Evolutionary conservation across 768 basidiomycete species (phyloP).

Genomic region (Postia placenta): DNA sequence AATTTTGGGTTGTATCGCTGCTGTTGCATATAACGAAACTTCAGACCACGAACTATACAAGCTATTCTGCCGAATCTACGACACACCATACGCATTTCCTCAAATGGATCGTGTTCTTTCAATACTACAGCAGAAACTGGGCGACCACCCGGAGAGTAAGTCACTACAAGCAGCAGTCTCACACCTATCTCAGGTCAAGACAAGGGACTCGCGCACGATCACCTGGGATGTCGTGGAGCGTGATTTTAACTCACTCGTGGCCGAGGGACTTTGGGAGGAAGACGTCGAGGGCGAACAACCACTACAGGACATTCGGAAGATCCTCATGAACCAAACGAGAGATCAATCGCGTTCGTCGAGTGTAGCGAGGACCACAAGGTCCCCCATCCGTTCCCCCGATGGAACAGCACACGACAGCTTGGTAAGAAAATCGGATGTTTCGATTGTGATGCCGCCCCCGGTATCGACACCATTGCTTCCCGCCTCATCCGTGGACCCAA

Average conservation of each 20-base stretch:
- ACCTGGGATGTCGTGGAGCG: slow-evolving; percentile 1
- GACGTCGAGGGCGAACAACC: slow-evolving; percentile 3
- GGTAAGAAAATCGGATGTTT: background rate
- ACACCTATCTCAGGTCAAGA: background rate
- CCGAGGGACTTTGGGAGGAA: slow-evolving; percentile 6
- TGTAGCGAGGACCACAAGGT: background rate
- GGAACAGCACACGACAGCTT: background rate
- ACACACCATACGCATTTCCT: background rate
- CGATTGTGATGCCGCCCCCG: slow-evolving; percentile 11
- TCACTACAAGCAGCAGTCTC: background rate
- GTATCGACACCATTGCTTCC: slow-evolving; percentile 12
- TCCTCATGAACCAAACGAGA: background rate
- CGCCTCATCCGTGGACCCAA: slow-evolving; percentile 12
- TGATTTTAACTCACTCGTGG: slow-evolving; percentile 1
- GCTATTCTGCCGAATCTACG: no score
- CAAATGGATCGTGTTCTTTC: background rate
- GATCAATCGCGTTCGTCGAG: background rate
- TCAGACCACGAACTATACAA: no score
- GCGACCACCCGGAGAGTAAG: slow-evolving; percentile 1
- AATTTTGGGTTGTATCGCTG: no score
- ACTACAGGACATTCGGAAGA: background rate
- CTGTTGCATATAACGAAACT: no score
- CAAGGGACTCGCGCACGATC: background rate
- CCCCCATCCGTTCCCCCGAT: background rate
- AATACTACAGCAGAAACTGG: background rate